phyloP scores from a whole-genome alignment of 768 basidiomycete genomes.

The Rhodosporidiobolus sp. region DNA sequence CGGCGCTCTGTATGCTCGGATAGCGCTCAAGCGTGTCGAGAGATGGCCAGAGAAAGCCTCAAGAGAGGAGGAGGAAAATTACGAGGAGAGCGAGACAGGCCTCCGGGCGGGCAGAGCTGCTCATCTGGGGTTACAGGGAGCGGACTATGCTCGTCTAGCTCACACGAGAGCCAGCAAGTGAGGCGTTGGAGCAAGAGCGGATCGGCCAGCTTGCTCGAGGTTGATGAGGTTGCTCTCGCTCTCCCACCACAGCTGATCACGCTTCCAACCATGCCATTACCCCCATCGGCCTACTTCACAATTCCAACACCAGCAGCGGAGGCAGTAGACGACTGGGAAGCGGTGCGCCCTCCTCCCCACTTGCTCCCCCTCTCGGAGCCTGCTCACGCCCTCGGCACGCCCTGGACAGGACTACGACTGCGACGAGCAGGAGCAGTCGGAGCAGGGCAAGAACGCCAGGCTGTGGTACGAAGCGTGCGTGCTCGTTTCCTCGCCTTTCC shows the following conservation, averaged over 20 bases:
- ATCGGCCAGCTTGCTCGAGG: too few species aligned
- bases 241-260: neutral
- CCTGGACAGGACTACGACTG: constrained; percentile 12
- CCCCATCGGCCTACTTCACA: neutral
- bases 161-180: too few species aligned
- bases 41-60: too few species aligned
- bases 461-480: constrained; percentile 30
- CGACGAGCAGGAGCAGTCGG: neutral
- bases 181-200: too few species aligned
- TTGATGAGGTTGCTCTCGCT: neutral
- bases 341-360: neutral
- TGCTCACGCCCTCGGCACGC: neutral
- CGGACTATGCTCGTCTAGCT: too few species aligned
- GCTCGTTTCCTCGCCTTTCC: neutral
- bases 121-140: too few species aligned
- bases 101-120: too few species aligned
- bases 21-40: too few species aligned
- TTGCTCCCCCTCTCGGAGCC: neutral
- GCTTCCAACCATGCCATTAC: constrained; percentile 2
- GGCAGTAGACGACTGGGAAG: constrained; percentile 20
- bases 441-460: constrained; percentile 4
- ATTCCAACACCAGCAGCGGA: neutral
- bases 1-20: too few species aligned
- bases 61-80: too few species aligned
- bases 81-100: too few species aligned